A percentile compares a stretch with the other conserved stretches of the same genome.
phyloP scores from a whole-genome alignment of 345 rosid genomes.

The Sonneratia alba region DNA sequence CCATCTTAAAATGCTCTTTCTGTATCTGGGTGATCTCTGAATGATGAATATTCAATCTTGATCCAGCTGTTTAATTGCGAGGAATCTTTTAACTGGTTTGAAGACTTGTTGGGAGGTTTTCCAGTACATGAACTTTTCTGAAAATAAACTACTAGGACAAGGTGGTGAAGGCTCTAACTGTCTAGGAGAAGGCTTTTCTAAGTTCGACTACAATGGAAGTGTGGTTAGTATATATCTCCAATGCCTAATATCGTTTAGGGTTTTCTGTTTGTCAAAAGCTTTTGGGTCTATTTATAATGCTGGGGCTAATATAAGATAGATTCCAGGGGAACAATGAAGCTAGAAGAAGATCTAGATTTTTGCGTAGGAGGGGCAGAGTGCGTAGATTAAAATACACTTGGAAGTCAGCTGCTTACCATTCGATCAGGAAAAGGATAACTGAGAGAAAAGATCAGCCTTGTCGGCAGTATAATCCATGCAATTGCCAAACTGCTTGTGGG shows the following conservation, averaged over 20 bases:
- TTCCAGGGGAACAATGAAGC: constrained; percentile 64
- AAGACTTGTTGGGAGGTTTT: constrained; percentile 89
- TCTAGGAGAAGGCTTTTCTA: constrained; percentile 71
- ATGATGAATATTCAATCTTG: not conserved
- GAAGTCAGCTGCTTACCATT: constrained; percentile 99
- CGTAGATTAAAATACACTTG: constrained; percentile 98
- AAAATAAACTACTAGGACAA: constrained; percentile 47
- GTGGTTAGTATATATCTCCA: constrained; percentile 37
- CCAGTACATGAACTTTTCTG: constrained; percentile 68
- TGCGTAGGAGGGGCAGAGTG: constrained; percentile 91
- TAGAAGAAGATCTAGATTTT: constrained; percentile 87
- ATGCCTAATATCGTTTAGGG: not conserved
- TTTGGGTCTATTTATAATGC: constrained; percentile 1
- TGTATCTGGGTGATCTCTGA: not conserved
- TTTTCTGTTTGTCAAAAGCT: not conserved
- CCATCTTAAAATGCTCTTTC: not conserved
- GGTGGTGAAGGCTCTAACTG: constrained; percentile 54
- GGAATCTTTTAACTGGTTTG: constrained; percentile 84
- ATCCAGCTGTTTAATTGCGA: constrained; percentile 81
- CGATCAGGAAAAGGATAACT: constrained; percentile 78
- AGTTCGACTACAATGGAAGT: constrained; percentile 65
- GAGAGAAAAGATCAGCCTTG: constrained; percentile 99
- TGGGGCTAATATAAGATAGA: constrained; percentile 12
- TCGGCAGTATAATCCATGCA: constrained; percentile 95
- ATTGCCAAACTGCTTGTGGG: constrained; percentile 85